A percentile compares a stretch with the other conserved stretches of the same genome.
Conservation (phyloP, 192 early-diverging fungal genomes). For the Coemansia sp. region DNA sequence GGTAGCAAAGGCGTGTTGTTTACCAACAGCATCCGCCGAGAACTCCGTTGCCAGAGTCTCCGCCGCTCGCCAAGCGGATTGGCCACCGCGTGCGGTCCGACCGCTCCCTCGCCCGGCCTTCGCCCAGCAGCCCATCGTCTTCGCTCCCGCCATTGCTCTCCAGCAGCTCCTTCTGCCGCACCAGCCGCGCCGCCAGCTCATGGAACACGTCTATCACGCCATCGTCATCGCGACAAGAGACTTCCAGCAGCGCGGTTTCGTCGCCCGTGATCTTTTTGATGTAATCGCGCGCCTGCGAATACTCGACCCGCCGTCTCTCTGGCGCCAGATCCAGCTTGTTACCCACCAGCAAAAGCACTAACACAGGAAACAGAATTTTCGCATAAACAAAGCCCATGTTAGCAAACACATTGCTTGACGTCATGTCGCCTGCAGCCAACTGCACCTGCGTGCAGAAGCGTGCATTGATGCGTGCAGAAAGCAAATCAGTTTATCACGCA, state of each 20-base stretch:
- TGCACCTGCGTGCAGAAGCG: too few relatives aligned
- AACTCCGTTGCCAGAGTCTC: constrained; percentile 5
- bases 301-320: constrained; percentile 56
- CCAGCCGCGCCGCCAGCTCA: constrained; percentile 37
- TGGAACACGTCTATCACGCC: constrained; percentile 52
- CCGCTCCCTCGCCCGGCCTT: constrained; percentile 12
- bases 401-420: too few relatives aligned
- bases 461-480: too few relatives aligned
- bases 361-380: not conserved
- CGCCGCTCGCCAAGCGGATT: constrained; percentile 22
- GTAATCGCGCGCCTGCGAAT: constrained; percentile 58
- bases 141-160: constrained; percentile 6
- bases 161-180: constrained; percentile 16
- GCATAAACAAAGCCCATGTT: too few relatives aligned
- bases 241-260: constrained; percentile 62
- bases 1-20: not conserved
- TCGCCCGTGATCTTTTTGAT: constrained; percentile 57
- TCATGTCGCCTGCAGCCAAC: too few relatives aligned
- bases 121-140: constrained; percentile 1
- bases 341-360: constrained; percentile 68
- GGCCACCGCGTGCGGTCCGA: constrained; percentile 22
- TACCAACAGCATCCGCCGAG: constrained; percentile 29
- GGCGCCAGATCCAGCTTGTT: constrained; percentile 69
- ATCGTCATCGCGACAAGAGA: constrained; percentile 70
- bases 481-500: too few relatives aligned